A percentile compares a stretch with the other conserved stretches of the same genome.
phyloP scores from a whole-genome alignment of 1,284 basidiomycete species.

The Leccinum pachyderme region DNA sequence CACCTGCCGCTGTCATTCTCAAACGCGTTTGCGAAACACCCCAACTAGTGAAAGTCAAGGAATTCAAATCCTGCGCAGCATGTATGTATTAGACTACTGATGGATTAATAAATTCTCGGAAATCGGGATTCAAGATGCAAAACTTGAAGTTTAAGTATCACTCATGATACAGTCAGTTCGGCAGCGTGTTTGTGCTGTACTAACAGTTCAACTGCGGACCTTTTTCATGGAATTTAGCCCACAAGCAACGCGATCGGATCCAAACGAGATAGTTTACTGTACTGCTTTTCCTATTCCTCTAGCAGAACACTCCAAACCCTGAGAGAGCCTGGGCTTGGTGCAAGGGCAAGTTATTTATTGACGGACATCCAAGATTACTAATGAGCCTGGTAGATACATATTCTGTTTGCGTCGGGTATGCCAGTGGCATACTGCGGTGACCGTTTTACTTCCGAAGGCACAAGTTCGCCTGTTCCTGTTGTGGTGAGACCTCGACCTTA shows the following conservation, averaged over 20 bases:
- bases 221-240: neutral
- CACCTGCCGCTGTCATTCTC: neutral
- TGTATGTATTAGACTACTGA: neutral
- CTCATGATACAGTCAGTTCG: neutral
- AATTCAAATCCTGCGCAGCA: neutral
- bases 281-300: neutral
- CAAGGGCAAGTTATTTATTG: neutral
- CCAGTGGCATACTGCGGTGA: neutral
- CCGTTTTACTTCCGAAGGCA: neutral
- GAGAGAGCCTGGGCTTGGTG: neutral
- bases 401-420: neutral
- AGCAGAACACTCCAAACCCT: neutral
- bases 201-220: neutral
- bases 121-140: neutral
- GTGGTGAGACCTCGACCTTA: no score
- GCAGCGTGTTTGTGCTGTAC: neutral
- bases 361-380: neutral
- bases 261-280: neutral
- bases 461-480: neutral
- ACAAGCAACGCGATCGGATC: neutral
- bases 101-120: neutral
- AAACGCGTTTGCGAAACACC: neutral
- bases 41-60: neutral
- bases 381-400: neutral
- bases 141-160: neutral